Base-by-base conservation (phyloP, 805 yeast genomes). In the Candida sphagnicola region DNA sequence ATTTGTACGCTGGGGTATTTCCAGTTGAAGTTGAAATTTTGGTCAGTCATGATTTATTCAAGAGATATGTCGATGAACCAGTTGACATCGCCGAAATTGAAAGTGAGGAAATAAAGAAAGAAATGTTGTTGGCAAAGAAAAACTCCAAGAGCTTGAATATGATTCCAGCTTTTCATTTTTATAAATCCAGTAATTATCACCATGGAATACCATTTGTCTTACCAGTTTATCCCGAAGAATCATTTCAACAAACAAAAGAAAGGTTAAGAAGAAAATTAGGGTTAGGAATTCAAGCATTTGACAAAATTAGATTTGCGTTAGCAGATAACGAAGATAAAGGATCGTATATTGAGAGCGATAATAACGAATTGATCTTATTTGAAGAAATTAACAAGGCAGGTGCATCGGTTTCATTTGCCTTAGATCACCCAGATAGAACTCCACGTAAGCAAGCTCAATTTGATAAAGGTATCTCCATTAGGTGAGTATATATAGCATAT, bases 131-230 rank as follows among this genome's bases (percentile, higher is more conserved):
- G 25, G 51, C 61, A 3, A 58, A 48, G 43, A 46, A 43, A 29
- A 46, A 48, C 50, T 53, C 41, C 44, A 63, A 55, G 38, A 60
- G 35, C 31, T 54, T 51, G 47, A 72, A 68, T 48, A 51, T 84
- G 30, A 72, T 85, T 2, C 75, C 85, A 3, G 95, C 82, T 2
- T 70, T 79, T 47, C 96, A 89, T 54, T 90, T 82, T 61, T 76
- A 81, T 57, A 85, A 83, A 49, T 85, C 81, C 29, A 69, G 82
- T 18, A 72, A 68, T 31, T 69, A 68, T 45, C 67, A 75, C 16
- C 98, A 90, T 58, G 90, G 96, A n/a, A 70, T 83, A 35, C 95
- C 97, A 3, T 90, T 90, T 55, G 64, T 85, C 8, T 86, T 90
- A 55, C 75, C 78, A n/a, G 60, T 85, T 5, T 70, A 77, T 34